Conservation (phyloP, 208 protist genomes). For the Plasmodiophora brassicae region DNA sequence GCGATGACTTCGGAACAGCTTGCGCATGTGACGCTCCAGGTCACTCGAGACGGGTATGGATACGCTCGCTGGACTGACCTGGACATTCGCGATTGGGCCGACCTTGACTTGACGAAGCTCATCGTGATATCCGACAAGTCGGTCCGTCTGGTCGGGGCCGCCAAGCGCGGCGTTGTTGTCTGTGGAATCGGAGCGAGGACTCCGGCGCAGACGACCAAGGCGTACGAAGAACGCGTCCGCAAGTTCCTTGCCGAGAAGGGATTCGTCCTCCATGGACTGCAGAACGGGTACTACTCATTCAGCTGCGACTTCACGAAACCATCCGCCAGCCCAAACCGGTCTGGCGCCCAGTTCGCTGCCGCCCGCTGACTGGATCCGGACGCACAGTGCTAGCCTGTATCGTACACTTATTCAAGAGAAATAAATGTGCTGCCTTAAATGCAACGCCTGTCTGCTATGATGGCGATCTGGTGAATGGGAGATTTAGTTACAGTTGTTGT, state of each 20-base stretch:
- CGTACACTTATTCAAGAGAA: too few relatives aligned
- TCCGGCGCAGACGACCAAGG: neutral
- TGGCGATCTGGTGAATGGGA: too few relatives aligned
- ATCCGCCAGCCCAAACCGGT: too few relatives aligned
- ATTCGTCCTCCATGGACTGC: neutral
- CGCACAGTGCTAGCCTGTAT: too few relatives aligned
- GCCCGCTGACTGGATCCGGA: too few relatives aligned
- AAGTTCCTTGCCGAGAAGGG: conserved; percentile 24
- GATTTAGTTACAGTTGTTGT: too few relatives aligned
- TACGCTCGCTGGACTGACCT: neutral
- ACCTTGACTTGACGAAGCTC: neutral
- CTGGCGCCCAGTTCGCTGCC: too few relatives aligned
- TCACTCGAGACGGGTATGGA: neutral
- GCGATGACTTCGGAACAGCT: neutral
- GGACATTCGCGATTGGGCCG: neutral
- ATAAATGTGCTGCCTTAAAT: too few relatives aligned
- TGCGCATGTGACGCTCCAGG: neutral
- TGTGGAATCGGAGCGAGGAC: conserved; percentile 10
- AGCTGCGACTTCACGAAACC: neutral
- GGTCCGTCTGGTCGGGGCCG: neutral
- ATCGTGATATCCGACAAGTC: neutral
- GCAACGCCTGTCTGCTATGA: too few relatives aligned
- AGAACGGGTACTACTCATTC: conserved; percentile 18
- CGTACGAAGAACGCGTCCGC: neutral
- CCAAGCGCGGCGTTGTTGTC: neutral